Base-by-base conservation (phyloP, 1,139 yeast genomes). In the Zygoascus sp. region DNA sequence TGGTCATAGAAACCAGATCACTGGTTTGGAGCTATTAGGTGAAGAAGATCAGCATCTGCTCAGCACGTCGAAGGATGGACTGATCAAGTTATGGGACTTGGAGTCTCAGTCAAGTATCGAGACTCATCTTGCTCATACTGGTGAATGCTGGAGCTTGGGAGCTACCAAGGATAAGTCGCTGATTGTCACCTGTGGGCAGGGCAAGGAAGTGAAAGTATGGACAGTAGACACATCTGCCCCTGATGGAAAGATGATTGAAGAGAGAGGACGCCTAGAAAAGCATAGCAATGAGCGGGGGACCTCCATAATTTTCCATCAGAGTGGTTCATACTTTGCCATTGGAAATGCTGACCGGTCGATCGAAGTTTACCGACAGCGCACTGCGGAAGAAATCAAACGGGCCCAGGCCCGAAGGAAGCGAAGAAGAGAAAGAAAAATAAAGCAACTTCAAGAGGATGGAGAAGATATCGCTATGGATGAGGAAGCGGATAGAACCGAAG, bases 41-140 rank as follows among this genome's bases (percentile, higher is more conserved):
- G 61, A 54, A 5, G 64, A 65, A 40, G 63, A 63, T 5, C 83
- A 83, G 52, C 86, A 85, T 75, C 68, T 92, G 27, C 58, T 89
- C 35, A 80, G 89, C 56, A 80, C 83, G 1, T 79, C 95, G 5
- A 90, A 89, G 61, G 98, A 92, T 63, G 97, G 98, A 1, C 71
- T 89, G 47, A 74, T 92, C 55, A 92, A 92, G 63, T 67, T 92
- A 38, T 92, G 99, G 99, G 97, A 92, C 62, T 69, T 92, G 55
- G 83, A 81, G 59, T 72, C 94, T 10, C 90, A 86, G 62, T 96
- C 88, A 63, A 88, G 97, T 67, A 73, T 89, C 13, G 99, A 92
- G 64, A 89, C 97, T 0, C 97, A 89, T 64, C 80, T 90, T 53
- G 96, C 97, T 1, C 96, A 89, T 62, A 76, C 87, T 13, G 89